These are phyloP conservation scores for Suillus tomentosus DNA, from an alignment of 768 basidiomycete genomes.

Conservation along the genomic window DNA sequence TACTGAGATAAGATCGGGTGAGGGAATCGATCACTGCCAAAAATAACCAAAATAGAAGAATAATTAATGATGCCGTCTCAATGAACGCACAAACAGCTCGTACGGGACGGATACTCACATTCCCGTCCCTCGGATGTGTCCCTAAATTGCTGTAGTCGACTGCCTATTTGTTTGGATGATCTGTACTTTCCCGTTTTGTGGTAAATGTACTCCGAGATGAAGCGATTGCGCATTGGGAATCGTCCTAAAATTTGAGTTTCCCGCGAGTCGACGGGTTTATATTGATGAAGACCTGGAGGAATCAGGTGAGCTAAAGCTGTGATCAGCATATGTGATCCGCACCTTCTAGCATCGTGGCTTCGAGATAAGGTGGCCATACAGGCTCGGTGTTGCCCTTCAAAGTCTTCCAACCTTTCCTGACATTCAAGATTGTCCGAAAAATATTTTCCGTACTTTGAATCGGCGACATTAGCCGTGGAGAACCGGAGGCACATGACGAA, in stretches of 20 bases:
- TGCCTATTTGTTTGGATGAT: constrained; percentile 80
- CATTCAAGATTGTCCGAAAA: constrained; percentile 64
- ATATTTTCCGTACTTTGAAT: constrained; percentile 46
- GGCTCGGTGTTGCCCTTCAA: constrained; percentile 65
- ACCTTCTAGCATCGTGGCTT: constrained; percentile 79
- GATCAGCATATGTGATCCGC: constrained; percentile 19
- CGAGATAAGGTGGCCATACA: constrained; percentile 80
- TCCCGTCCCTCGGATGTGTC: constrained; percentile 74
- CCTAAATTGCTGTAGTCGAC: constrained; percentile 75
- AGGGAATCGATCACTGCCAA: constrained; percentile 38
- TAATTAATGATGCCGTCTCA: constrained; percentile 30
- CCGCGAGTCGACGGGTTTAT: constrained; percentile 70
- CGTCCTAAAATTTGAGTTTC: constrained; percentile 74
- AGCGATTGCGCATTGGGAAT: constrained; percentile 78
- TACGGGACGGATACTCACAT: constrained; percentile 45
- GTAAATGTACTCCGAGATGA: constrained; percentile 78
- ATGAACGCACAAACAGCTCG: constrained; percentile 21
- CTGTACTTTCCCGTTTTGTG: constrained; percentile 67
- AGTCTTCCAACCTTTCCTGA: constrained; percentile 77
- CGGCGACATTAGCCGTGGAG: constrained; percentile 18
- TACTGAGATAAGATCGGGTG: constrained; percentile 34
- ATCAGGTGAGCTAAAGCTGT: constrained; percentile 20
- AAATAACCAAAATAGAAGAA: constrained; percentile 30
- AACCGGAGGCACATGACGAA: background rate
- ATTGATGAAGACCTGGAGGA: constrained; percentile 63